These are phyloP conservation scores for Phyllosticta citrichinensis DNA, from an alignment of 2,329 filamentous ascomycete species.

Conservation along the genomic window DNA sequence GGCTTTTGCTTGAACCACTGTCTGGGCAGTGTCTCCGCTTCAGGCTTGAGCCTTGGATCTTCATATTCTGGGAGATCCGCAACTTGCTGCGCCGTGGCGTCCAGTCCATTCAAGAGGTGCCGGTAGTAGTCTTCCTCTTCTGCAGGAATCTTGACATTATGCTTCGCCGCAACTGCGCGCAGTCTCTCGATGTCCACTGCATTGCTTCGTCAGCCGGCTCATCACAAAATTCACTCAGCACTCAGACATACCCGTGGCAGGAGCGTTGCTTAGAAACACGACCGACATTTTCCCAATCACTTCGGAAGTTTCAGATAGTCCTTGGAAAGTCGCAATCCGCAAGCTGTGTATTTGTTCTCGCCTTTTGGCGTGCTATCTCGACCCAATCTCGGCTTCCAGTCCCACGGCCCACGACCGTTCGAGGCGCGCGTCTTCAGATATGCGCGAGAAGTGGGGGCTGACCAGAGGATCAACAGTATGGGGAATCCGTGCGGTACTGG, in stretches of 20 bases:
- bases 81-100: constrained; percentile 15
- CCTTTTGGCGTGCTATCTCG: neutral
- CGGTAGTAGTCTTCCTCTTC: constrained; percentile 16
- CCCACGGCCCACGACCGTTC: neutral
- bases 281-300: constrained; percentile 14
- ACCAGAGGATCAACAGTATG: neutral
- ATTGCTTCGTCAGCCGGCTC: neutral
- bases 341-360: neutral
- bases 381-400: neutral
- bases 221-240: neutral
- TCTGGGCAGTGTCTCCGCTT: constrained; percentile 15
- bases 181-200: constrained; percentile 14
- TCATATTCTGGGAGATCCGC: constrained; percentile 14
- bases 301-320: neutral
- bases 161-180: constrained; percentile 13
- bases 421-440: neutral
- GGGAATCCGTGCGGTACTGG: neutral
- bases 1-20: constrained; percentile 11
- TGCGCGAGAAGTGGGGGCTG: constrained; percentile 2
- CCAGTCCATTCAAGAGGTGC: constrained; percentile 17
- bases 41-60: constrained; percentile 16
- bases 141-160: constrained; percentile 12
- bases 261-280: constrained; percentile 14
- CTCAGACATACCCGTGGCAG: constrained; percentile 12
- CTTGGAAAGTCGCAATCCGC: neutral